Conservation (phyloP, 2,329 filamentous ascomycete genomes). For the Cercospora sp. region DNA sequence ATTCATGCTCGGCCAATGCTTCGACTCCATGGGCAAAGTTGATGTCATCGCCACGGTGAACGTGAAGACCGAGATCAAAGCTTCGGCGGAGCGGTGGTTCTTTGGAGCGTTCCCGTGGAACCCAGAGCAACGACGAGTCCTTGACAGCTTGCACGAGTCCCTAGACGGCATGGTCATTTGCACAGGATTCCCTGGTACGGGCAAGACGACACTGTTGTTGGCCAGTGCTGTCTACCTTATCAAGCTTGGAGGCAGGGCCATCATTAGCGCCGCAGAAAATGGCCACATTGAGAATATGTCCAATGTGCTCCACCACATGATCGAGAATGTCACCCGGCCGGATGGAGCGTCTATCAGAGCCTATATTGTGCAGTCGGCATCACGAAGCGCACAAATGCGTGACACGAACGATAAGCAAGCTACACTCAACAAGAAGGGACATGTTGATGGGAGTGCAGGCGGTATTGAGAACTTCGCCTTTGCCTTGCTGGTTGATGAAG, state of each 20-base stretch:
- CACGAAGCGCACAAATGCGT: neutral
- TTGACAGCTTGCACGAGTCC: neutral
- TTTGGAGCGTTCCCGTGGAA: neutral
- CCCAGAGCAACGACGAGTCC: neutral
- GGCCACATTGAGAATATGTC: neutral
- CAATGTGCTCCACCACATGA: neutral
- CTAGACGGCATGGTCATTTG: neutral
- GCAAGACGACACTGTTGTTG: slow-evolving; percentile 4
- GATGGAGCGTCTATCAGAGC: neutral
- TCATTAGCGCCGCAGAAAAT: neutral
- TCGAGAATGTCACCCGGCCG: neutral
- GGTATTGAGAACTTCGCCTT: neutral
- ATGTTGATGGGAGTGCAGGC: neutral
- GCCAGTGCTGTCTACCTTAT: neutral
- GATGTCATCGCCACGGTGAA: neutral
- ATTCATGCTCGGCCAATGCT: neutral
- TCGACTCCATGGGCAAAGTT: neutral
- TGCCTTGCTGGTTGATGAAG: neutral
- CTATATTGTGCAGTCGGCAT: neutral
- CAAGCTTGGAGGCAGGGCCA: neutral
- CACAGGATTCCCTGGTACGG: neutral
- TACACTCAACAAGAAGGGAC: neutral
- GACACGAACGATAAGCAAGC: neutral
- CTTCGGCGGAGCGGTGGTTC: neutral
- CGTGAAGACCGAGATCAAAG: neutral